Base-by-base conservation (phyloP, 2,329 filamentous ascomycete species). In the Fusarium mangiferae region DNA sequence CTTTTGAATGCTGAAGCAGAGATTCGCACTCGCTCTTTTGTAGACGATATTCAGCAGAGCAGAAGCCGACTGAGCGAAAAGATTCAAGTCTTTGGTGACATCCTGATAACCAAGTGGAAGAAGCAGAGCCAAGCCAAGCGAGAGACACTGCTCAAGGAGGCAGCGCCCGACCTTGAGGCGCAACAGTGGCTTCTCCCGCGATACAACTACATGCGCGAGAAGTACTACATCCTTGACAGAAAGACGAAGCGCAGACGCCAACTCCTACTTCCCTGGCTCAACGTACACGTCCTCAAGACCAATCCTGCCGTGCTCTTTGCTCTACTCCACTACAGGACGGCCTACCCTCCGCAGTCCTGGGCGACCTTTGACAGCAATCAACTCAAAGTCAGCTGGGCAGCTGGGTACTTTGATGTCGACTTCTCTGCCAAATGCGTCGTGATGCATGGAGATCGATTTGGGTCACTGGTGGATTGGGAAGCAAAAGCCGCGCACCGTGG, bases 161-260 rank as follows among this genome's bases (percentile, higher is more conserved):
- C 4, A 1, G 48, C 2, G 0, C 48, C 30, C 0, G n/a, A 6
- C 0, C n/a, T 51, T 0, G 22, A 35, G 1, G n/a, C 7, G 0
- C 4, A 51, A 0, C 22, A 24, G n/a, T 52, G 30, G 48, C 3
- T 52, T 12, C 0, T 52, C 0, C 48, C 30, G 6, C 48, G 48
- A 35, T 52, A 35, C 0, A 2, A 0, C 0, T 52, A 24, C 8
- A 35, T 1, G n/a, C 30, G 17, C 8, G 30, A 51, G 17, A 1
- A 4, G 0, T 0, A 2, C 0, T 51, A 51, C 0, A 35, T 11
- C 0, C 22, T 0, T 6, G 4, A 0, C 0, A 35, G 30, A 35
- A 24, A 0, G 0, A 8, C 1, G 0, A 1, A 0, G 1, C 48
- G 48, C 0, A 44, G 30, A 55, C 28, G 15, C 0, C 48, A 56